A percentile compares a stretch with the other conserved stretches of the same genome.
phyloP scores from a whole-genome alignment of 805 yeast species.

The Saccharomyces jurei region DNA sequence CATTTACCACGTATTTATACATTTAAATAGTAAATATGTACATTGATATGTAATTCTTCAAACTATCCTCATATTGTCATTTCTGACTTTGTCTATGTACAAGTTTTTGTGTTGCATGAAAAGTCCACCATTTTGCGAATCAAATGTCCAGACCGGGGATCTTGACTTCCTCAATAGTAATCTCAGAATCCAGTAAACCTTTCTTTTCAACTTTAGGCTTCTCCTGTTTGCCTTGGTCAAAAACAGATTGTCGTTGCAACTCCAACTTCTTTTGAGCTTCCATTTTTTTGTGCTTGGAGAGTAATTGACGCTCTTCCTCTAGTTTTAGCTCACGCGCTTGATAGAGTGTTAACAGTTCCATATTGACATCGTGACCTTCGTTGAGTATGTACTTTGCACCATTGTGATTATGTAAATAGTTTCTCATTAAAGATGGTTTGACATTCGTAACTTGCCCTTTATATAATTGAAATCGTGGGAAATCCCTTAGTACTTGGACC shows the following conservation, averaged over 20 bases:
- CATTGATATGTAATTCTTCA: not conserved
- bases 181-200: constrained; percentile 1
- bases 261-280: not conserved
- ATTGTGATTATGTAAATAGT: constrained; percentile 57
- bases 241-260: not conserved
- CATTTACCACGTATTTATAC: not conserved
- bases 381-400: constrained; percentile 62
- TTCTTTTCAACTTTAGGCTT: not conserved
- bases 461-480: constrained; percentile 48
- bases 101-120: not conserved
- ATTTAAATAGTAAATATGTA: not conserved
- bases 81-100: not conserved
- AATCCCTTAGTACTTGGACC: constrained; percentile 69
- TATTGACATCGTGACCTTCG: not conserved
- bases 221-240: not conserved
- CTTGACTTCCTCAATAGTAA: constrained; percentile 6
- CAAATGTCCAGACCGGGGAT: constrained; percentile 10
- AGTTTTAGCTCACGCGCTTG: not conserved
- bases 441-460: constrained; percentile 70
- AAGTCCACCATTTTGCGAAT: not conserved
- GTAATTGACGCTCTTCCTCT: not conserved
- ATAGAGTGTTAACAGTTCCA: not conserved
- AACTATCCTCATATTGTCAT: not conserved
- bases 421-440: constrained; percentile 75
- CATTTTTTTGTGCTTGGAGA: not conserved